Conservation (phyloP, 2,329 filamentous ascomycete genomes). For the Zymoseptoria ardabiliae region DNA sequence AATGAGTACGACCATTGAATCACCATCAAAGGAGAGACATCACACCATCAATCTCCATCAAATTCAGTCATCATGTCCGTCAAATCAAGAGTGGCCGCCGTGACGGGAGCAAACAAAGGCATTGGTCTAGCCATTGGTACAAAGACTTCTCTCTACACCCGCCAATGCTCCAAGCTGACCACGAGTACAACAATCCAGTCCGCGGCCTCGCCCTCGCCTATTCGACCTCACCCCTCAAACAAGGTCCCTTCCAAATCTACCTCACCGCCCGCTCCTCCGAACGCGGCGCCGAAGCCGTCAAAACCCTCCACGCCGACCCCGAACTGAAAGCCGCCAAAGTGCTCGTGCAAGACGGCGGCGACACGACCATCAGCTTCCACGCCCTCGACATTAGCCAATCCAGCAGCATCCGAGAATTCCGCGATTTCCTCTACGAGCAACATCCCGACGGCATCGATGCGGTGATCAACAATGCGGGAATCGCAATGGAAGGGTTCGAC, state of each 20-base stretch:
- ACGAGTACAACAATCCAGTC: slow-evolving; percentile 27
- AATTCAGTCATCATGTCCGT: slow-evolving; percentile 17
- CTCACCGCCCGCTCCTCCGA: slow-evolving; percentile 45
- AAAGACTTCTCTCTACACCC: background rate
- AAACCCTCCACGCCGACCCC: slow-evolving; percentile 37
- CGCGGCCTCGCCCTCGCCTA: slow-evolving; percentile 49
- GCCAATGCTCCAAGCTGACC: background rate
- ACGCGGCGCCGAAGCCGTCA: slow-evolving; percentile 42
- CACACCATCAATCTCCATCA: background rate
- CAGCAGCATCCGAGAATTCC: slow-evolving; percentile 39
- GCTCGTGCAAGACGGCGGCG: slow-evolving; percentile 36
- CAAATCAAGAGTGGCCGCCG: slow-evolving; percentile 39
- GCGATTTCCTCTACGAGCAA: slow-evolving; percentile 34
- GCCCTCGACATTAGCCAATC: slow-evolving; percentile 43
- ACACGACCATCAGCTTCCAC: slow-evolving; percentile 42
- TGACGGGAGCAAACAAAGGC: slow-evolving; percentile 50
- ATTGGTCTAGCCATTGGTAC: slow-evolving; percentile 44
- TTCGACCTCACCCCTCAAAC: slow-evolving; percentile 42
- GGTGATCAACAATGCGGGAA: slow-evolving; percentile 48
- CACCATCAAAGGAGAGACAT: background rate
- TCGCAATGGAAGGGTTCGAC: slow-evolving; percentile 34
- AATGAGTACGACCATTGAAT: too few species aligned
- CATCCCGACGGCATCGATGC: slow-evolving; percentile 46
- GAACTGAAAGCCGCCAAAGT: slow-evolving; percentile 42
- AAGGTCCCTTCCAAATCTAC: slow-evolving; percentile 46